Conservation (phyloP, 192 early-diverging fungal genomes). For the Rhizophagus clarus region DNA sequence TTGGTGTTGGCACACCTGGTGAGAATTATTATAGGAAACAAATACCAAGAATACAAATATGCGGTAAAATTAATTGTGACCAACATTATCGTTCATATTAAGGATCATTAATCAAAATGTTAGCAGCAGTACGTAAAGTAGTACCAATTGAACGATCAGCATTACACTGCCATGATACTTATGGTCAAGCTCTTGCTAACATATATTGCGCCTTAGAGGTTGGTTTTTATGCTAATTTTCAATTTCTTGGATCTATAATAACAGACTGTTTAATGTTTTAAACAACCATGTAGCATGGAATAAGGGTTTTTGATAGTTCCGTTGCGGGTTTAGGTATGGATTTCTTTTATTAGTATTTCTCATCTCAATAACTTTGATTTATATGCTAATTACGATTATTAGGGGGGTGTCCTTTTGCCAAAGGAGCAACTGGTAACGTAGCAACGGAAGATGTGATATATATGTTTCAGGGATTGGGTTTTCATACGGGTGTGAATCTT, state of each 20-base stretch:
- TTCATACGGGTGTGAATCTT: conserved; percentile 80
- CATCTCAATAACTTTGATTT: too few species aligned
- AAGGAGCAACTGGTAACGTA: conserved; percentile 96
- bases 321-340: conserved; percentile 81
- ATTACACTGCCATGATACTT: conserved; percentile 97
- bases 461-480: conserved; percentile 84
- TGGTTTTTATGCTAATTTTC: neutral
- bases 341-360: neutral
- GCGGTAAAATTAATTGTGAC: neutral
- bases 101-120: conserved; percentile 61
- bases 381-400: conserved; percentile 8
- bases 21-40: conserved; percentile 32
- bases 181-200: conserved; percentile 94
- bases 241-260: neutral
- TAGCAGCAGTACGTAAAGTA: conserved; percentile 67
- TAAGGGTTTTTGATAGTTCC: conserved; percentile 92
- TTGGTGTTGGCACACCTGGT: conserved; percentile 84
- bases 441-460: conserved; percentile 96
- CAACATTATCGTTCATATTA: conserved; percentile 5
- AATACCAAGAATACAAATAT: neutral
- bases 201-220: conserved; percentile 79
- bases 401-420: conserved; percentile 95
- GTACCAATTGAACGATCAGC: conserved; percentile 80
- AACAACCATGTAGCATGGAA: conserved; percentile 59
- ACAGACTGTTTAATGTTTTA: neutral